phyloP scores from a whole-genome alignment of 2,329 filamentous ascomycete genomes.

The Colletotrichum godetiae region DNA sequence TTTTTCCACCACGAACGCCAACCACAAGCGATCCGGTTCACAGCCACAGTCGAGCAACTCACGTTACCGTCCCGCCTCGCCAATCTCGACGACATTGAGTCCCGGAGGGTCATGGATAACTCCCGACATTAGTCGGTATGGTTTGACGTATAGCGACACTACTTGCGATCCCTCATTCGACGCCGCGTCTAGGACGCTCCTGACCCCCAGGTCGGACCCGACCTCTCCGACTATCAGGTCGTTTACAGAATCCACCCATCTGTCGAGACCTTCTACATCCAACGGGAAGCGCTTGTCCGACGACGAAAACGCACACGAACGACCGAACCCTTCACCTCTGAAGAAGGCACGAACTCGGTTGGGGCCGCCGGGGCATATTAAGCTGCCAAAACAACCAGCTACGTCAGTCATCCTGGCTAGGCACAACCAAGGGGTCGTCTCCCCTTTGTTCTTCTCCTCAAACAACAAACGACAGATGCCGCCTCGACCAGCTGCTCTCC shows the following conservation, averaged over 20 bases:
- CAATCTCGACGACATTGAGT: slow-evolving; percentile 14
- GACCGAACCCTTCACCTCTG: slow-evolving; percentile 42
- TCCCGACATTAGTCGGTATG: slow-evolving; percentile 43
- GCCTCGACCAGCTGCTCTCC: slow-evolving; percentile 50
- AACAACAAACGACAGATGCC: slow-evolving; percentile 48
- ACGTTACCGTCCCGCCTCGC: slow-evolving; percentile 28
- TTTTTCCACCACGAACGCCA: slow-evolving; percentile 8
- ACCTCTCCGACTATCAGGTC: slow-evolving; percentile 19
- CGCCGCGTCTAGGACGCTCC: slow-evolving; percentile 23
- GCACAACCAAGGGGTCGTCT: slow-evolving; percentile 52
- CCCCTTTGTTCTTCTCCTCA: slow-evolving; percentile 65
- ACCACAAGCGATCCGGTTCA: slow-evolving; percentile 33
- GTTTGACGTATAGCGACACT: slow-evolving; percentile 40
- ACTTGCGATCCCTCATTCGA: slow-evolving; percentile 37
- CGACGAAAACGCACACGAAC: slow-evolving; percentile 30
- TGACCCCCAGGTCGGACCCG: slow-evolving; percentile 22
- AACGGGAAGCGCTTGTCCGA: slow-evolving; percentile 44
- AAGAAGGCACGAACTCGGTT: slow-evolving; percentile 63
- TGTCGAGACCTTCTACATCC: slow-evolving; percentile 29
- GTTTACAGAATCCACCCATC: slow-evolving; percentile 14
- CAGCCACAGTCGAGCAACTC: slow-evolving; percentile 32
- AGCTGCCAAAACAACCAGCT: slow-evolving; percentile 47
- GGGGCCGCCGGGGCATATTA: slow-evolving; percentile 56
- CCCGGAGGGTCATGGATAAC: slow-evolving; percentile 31
- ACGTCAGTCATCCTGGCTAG: slow-evolving; percentile 40